phyloP scores from a whole-genome alignment of 2,329 filamentous ascomycete genomes.

The Metarhizium album region DNA sequence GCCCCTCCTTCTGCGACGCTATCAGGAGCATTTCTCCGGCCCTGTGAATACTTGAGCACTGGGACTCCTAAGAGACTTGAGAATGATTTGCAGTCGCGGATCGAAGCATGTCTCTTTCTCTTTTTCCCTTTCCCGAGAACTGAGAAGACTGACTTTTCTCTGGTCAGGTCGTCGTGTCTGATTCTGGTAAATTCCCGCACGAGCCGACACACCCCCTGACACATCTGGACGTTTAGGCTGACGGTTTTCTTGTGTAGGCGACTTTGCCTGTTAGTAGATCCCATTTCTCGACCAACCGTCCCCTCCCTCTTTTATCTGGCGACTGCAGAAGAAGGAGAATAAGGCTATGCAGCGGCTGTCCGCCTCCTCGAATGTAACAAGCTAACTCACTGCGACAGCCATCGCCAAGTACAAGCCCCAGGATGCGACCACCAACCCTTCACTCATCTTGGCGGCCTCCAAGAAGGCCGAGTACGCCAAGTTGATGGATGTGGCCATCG shows the following conservation, averaged over 20 bases:
- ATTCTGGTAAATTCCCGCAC: constrained; percentile 64
- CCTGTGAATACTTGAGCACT: not conserved
- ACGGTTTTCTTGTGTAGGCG: constrained; percentile 38
- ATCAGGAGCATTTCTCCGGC: not conserved
- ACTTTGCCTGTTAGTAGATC: constrained; percentile 60
- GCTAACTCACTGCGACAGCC: constrained; percentile 39
- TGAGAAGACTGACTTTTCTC: constrained; percentile 14
- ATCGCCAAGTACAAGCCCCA: constrained; percentile 99
- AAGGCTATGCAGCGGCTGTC: not conserved
- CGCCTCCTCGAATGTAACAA: constrained; percentile 1
- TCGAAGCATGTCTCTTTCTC: not conserved
- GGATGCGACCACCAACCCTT: constrained; percentile 99
- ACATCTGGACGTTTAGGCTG: constrained; percentile 13
- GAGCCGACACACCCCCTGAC: constrained; percentile 3
- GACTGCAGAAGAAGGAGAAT: not conserved
- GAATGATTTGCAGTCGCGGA: not conserved
- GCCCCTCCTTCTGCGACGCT: constrained; percentile 17
- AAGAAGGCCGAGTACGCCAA: constrained; percentile 96
- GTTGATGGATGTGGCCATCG: constrained; percentile 77
- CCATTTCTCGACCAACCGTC: not conserved
- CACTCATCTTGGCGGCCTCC: constrained; percentile 92
- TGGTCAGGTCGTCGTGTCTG: constrained; percentile 78
- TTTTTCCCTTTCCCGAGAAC: not conserved
- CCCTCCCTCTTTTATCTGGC: not conserved
- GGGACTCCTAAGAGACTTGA: no score